Percentiles rank a stretch among this genome's conserved stretches.
Evolutionary conservation across 2,329 filamentous ascomycete species (phyloP).

Genomic region (Colletotrichum camelliae): DNA sequence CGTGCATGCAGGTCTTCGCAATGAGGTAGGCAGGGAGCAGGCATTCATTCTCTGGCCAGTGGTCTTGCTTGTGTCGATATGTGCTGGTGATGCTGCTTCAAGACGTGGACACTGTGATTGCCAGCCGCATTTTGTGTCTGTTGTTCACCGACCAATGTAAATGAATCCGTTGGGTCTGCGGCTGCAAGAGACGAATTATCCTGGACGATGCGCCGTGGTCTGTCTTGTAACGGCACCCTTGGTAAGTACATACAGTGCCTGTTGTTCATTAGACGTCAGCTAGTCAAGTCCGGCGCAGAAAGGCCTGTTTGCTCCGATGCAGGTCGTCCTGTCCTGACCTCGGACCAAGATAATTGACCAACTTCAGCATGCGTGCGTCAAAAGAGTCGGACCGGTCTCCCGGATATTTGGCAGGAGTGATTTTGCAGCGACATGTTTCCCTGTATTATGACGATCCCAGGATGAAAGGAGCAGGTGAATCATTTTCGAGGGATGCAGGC

Average conservation of each 20-base stretch:
- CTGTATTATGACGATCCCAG: neutral
- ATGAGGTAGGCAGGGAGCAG: neutral
- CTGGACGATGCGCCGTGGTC: neutral
- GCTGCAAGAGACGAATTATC: neutral
- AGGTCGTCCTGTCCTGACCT: neutral
- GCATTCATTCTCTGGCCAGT: neutral
- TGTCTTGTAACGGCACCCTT: neutral
- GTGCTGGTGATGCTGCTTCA: neutral
- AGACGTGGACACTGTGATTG: neutral
- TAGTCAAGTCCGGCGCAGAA: neutral
- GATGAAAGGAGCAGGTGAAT: neutral
- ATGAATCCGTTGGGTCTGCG: neutral
- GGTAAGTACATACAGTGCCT: neutral
- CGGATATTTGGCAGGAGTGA: neutral
- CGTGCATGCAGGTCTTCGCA: constrained; percentile 14
- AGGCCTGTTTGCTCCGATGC: neutral
- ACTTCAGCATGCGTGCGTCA: neutral
- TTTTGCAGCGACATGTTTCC: neutral
- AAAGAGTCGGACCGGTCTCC: neutral
- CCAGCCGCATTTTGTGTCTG: neutral
- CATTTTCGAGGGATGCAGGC: neutral
- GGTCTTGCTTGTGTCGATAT: neutral
- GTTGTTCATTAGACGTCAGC: neutral
- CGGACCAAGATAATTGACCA: neutral
- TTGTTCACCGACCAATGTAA: constrained; percentile 1